Evolutionary conservation across 371 early-diverging fungal genomes (phyloP), one percentile per base, ranked within the genome.

Genomic region (Racocetra persica): DNA sequence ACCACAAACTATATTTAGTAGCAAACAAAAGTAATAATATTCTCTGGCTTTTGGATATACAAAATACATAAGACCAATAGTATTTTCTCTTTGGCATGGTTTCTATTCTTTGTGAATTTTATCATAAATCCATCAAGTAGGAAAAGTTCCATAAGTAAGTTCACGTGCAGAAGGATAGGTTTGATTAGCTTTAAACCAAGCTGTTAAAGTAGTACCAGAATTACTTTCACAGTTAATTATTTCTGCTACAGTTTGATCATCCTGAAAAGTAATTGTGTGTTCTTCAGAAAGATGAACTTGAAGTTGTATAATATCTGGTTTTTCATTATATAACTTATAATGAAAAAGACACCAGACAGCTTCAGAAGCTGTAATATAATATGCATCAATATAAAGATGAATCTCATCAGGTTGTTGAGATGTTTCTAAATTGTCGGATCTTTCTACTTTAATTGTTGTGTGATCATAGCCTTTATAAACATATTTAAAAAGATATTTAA

Each of bases 301-400:
- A 75, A 82, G 83, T n/a, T 11, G 13, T 6, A 85, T 67, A 28
- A 82, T 57, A 5, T 24, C 0, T 20, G 86, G 85, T 38, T 54
- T 79, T 18, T 82, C 82, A 14, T 59, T 28, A 49, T 86, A 83
- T 57, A 85, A 22, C 0, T 32, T 13, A 54, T 84, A 86, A 45
- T 65, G 52, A n/a, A 85, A 85, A 8, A 86, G 73, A 49, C 85
- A 67, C 83, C 83, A 85, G 10, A 77, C 67, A 16, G 81, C 69
- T 77, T 86, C 84, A 49, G 82, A 79, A 28, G 84, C 75, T 52
- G 84, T 85, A 2, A 86, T 80, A 82, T 87, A 85, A 18, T 83
- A 24, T 6, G 84, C 75, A 65, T 83, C 82, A 1, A 75, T 67
- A 54, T 73, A 84, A 0, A 81, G 67, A 0, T 71, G 24, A n/a